A percentile compares a stretch with the other conserved stretches of the same genome.
phyloP scores from a whole-genome alignment of 73 alveolate genomes.

The Blepharisma stoltei region DNA sequence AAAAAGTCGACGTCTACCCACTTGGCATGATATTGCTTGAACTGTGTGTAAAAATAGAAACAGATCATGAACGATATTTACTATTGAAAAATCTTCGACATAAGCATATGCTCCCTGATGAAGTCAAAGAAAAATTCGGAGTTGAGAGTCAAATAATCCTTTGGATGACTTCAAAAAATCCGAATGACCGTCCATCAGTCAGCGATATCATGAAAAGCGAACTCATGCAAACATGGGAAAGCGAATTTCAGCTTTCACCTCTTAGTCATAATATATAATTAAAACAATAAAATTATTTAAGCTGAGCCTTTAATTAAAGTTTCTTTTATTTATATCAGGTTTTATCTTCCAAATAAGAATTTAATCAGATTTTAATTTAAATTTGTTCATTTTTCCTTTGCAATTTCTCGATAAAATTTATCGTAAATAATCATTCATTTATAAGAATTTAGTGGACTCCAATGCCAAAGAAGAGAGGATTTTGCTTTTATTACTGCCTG shows the following conservation, averaged over 20 bases:
- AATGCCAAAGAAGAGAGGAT: too few relatives aligned
- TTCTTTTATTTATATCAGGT: too few relatives aligned
- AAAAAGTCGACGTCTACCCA: constrained; percentile 77
- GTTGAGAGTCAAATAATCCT: constrained; percentile 6
- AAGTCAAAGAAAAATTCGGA: not conserved
- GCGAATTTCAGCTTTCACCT: not conserved
- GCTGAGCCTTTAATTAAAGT: too few relatives aligned
- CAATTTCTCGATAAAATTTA: too few relatives aligned
- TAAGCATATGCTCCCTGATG: constrained; percentile 32
- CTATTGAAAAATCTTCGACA: constrained; percentile 35
- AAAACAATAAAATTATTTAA: too few relatives aligned
- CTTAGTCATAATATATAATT: not conserved
- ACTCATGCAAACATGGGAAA: constrained; percentile 5
- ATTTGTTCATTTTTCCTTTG: too few relatives aligned
- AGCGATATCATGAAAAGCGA: constrained; percentile 8
- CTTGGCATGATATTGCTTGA: constrained; percentile 84
- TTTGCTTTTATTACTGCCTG: too few relatives aligned
- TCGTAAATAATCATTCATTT: too few relatives aligned
- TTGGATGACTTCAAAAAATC: constrained; percentile 22
- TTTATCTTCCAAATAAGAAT: too few relatives aligned
- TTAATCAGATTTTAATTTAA: too few relatives aligned
- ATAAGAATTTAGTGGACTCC: too few relatives aligned
- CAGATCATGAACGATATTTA: constrained; percentile 43
- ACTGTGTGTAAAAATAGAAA: constrained; percentile 46
- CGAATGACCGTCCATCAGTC: constrained; percentile 28